Conservation (phyloP, 495 filamentous ascomycete species). For the Wilcoxina mikolae region DNA sequence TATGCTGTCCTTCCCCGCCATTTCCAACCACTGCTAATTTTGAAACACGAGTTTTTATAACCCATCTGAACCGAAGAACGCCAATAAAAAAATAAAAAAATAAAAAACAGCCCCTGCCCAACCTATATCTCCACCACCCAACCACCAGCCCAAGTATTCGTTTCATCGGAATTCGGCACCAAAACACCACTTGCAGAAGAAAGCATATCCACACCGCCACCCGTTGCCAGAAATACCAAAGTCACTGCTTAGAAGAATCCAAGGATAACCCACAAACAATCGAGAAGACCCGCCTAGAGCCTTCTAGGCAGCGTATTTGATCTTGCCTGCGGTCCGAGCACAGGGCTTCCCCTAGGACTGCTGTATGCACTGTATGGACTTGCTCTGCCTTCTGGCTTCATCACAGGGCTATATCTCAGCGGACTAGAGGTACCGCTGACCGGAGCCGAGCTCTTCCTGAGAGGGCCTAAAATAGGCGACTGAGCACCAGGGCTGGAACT, state of each 20-base stretch:
- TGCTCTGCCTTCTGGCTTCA: not conserved
- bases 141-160: no score
- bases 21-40: not conserved
- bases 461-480: not conserved
- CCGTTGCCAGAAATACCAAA: not conserved
- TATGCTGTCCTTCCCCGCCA: not conserved
- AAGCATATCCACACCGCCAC: not conserved
- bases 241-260: not conserved
- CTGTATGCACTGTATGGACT: not conserved
- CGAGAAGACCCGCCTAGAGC: not conserved
- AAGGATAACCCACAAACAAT: not conserved
- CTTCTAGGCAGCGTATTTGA: not conserved
- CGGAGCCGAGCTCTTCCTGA: not conserved
- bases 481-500: not conserved
- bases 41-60: not conserved
- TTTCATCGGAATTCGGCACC: no score
- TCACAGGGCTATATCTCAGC: not conserved
- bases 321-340: not conserved
- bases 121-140: no score
- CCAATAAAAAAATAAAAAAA: not conserved
- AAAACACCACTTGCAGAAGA: not conserved
- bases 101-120: no score
- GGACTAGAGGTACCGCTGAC: constrained; percentile 1
- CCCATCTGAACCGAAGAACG: not conserved
- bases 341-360: not conserved